Base-by-base conservation (phyloP, 495 filamentous ascomycete species). In the Beverwykella pulmonaria region DNA sequence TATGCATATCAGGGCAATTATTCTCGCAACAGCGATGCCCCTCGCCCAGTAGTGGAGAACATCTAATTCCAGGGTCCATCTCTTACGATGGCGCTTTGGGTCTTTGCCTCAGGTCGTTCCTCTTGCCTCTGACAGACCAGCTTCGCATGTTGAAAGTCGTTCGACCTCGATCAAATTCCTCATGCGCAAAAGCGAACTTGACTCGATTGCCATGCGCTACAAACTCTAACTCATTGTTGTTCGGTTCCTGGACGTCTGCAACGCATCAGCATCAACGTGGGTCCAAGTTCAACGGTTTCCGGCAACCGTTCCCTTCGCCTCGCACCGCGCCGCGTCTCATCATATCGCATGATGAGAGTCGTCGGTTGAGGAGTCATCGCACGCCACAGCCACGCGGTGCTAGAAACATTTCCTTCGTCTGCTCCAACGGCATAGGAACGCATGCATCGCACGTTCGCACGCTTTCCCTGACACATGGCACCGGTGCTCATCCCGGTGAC, bases 391-490 rank as follows among this genome's bases (percentile, higher is more conserved):
- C 39, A 44, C 39, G 39, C 39, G 39, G 39, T 44, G 39, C 39
- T 44, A 14, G 39, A 44, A 44, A 44, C 39, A n/a, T 44, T 44
- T 14, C 39, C 39, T 44, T 44, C 39, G 39, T 14, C 39, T 44
- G 15, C 39, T 15, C 39, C 39, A 2, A 9, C 39, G 5, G 39
- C 39, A 44, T n/a, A 12, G 9, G 17, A 4, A 14, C 39, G 3
- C 39, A 44, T 44, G 39, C 39, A 44, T n/a, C 5, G 39, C 17
- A 44, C 15, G 39, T n/a, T 10, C 17, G 17, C 17, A 44, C 17
- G 39, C 39, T 44, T 44, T 44, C 39, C 39, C 39, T 44, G 39
- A 44, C 39, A 44, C 39, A 44, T 44, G 39, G 39, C 39, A 44
- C 39, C 39, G 39, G 39, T n/a, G 39, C 39, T n/a, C 9, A 44